Evolutionary conservation across 2,329 filamentous ascomycete genomes (phyloP), one percentile per base, ranked within the genome.

Genomic region (Pseudocercospora ulei): DNA sequence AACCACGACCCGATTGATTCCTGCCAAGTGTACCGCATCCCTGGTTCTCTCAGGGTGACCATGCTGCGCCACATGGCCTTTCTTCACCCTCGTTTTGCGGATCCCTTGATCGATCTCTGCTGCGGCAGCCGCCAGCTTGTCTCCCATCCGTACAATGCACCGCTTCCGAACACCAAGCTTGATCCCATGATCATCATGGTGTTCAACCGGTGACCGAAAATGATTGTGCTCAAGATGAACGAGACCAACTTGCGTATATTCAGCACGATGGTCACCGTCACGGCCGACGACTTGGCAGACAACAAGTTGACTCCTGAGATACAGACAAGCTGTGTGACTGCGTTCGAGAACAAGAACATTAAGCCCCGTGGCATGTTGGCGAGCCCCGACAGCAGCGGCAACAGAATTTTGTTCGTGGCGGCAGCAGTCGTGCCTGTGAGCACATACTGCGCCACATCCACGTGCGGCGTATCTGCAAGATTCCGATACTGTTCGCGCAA

Each of bases 221-320:
- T 63, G 73, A 86, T 88, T 43, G 96, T 92, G 53, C 87, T 95
- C 42, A 96, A 62, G 46, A 96, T 66, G 44, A 96, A 72, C 54
- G 87, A 95, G 39, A 94, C 80, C 12, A 98, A 69, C 63, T 98
- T 98, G 52, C 90, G 75, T 44, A 98, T 82, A 59, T 96, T 98
- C 44, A 98, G 70, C 31, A 96, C 86, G 53, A 98, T 93, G 1
- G 88, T 95, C 14, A 98, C 90, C 0, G 90, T 96, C 39, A 98
- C 71, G 0, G 90, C 92, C 3, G 87, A 88, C 3, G 84, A 84
- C 38, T 80, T 80, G 0, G 88, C 83, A 1, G 84, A 87, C 3
- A 98, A 70, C n/a, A 94, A 72, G 52, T 96, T 96, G 41, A 98
- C 90, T 1, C 90, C 90, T 2, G 87, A 82, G 48, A 98, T 96